These are phyloP conservation scores for Penicillium coprophilum DNA, from an alignment of 495 filamentous ascomycete genomes.

Conservation along the genomic window DNA sequence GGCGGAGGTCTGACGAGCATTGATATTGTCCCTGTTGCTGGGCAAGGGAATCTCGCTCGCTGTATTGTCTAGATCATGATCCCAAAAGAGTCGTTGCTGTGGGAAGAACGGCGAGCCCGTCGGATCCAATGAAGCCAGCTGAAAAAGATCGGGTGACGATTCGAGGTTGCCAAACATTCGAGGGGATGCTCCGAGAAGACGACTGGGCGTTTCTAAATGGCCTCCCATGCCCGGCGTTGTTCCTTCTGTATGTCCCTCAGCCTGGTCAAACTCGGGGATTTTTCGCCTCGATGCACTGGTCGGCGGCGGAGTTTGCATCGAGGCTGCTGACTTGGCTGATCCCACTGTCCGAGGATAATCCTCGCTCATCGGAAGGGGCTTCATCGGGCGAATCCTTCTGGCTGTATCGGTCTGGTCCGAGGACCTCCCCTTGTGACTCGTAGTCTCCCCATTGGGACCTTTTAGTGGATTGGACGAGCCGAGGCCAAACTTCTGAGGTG, in stretches of 20 bases:
- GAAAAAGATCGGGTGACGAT: constrained; percentile 66
- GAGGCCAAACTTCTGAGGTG: constrained; percentile 46
- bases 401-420: constrained; percentile 43
- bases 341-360: constrained; percentile 40
- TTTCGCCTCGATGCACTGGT: constrained; percentile 57
- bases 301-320: constrained; percentile 67
- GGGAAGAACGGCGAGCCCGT: constrained; percentile 65
- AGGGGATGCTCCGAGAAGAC: constrained; percentile 43
- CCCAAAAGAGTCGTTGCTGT: constrained; percentile 73
- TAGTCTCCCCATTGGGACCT: constrained; percentile 29
- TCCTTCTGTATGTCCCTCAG: constrained; percentile 25
- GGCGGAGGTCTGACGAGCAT: constrained; percentile 10
- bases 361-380: constrained; percentile 38
- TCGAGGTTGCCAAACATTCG: constrained; percentile 55
- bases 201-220: constrained; percentile 46
- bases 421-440: constrained; percentile 53
- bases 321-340: constrained; percentile 51
- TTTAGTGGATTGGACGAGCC: constrained; percentile 31
- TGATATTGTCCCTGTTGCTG: background rate
- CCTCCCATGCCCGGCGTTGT: constrained; percentile 27
- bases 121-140: constrained; percentile 68
- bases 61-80: constrained; percentile 50
- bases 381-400: constrained; percentile 40
- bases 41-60: constrained; percentile 24
- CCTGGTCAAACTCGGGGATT: constrained; percentile 35